These are phyloP conservation scores for Pseudozyma pruni DNA, from an alignment of 1,284 basidiomycete genomes.

Conservation along the genomic window DNA sequence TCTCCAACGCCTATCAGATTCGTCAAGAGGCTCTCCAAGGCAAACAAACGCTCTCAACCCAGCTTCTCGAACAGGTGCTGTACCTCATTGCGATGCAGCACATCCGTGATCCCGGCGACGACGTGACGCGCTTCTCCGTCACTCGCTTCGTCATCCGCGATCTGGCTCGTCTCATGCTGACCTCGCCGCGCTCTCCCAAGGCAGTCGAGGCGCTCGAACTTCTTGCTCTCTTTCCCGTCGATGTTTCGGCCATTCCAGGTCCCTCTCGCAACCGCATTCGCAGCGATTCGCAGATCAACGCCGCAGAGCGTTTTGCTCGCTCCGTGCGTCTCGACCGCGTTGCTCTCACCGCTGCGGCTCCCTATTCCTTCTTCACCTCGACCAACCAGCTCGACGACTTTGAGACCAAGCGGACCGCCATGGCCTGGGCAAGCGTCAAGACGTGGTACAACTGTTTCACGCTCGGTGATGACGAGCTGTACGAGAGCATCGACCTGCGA, in stretches of 20 bases:
- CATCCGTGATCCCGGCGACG: constrained; percentile 38
- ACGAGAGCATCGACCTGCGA: constrained; percentile 33
- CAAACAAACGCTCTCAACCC: constrained; percentile 36
- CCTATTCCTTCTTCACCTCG: constrained; percentile 30
- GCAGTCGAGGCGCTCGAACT: constrained; percentile 39
- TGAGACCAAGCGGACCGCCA: constrained; percentile 35
- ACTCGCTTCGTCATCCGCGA: constrained; percentile 37
- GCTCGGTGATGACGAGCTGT: constrained; percentile 42
- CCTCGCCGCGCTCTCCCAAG: constrained; percentile 27
- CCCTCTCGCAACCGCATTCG: constrained; percentile 39
- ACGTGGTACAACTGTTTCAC: constrained; percentile 40
- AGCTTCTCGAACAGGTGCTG: constrained; percentile 41
- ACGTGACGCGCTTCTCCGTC: constrained; percentile 34
- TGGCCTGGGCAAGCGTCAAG: constrained; percentile 43
- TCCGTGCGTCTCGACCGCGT: constrained; percentile 40
- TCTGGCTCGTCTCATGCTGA: constrained; percentile 35
- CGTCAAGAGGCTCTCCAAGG: constrained; percentile 33
- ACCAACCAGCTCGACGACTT: constrained; percentile 28
- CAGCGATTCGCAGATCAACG: constrained; percentile 32
- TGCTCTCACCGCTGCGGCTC: constrained; percentile 32
- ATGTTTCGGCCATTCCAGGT: constrained; percentile 36
- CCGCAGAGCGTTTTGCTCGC: constrained; percentile 32
- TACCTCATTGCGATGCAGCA: constrained; percentile 44
- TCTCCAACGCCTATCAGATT: constrained; percentile 35
- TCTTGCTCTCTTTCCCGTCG: constrained; percentile 41